Base-by-base conservation (phyloP, 352 stramenopile genomes). In the Pythium guiyangense region DNA sequence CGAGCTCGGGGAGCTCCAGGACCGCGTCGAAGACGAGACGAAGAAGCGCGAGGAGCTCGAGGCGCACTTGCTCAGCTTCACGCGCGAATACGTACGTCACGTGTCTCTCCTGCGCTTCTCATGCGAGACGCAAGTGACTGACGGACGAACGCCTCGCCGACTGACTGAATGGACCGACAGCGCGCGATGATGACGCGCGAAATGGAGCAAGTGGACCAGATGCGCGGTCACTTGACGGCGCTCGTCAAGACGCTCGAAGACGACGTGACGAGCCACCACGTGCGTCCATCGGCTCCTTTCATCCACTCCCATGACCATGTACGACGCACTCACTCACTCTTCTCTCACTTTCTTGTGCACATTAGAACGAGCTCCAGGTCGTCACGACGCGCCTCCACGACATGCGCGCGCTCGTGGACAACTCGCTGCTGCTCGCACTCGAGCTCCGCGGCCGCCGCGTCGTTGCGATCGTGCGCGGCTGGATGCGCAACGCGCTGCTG, bases 21-120 rank as follows among this genome's bases (percentile, higher is more conserved):
- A 88, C 39, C 79, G 76, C 34, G 55, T 88, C 14, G 79, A 90
- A 27, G 81, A 88, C n/a, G 81, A 88, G 50, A 59, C 67, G 17
- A 83, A 83, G 60, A 85, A 86, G 53, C 77, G 74, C 20, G 74
- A 88, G 14, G 79, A 89, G 50, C 67, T 89, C 45, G 80, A 90
- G 49, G 65, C 60, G 5, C 80, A 90, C 43, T 51, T 90, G 54
- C 62, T 87, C 14, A 73, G 75, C 54, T 84, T 84, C 43, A 87
- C 77, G 6, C 67, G 69, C 17, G 81, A 89, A 51, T 81, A 87
- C 43, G 73, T 83, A 58, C 26, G 63, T 53, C 20, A 20, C n/a
- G n/a, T n/a, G n/a, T n/a, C n/a, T n/a, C n/a, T n/a, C n/a, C n/a
- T n/a, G n/a, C n/a, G n/a, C n/a, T n/a, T n/a, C n/a, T n/a, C n/a